Conservation (phyloP, 257 asterid species). For the Nicotiana undulata region DNA sequence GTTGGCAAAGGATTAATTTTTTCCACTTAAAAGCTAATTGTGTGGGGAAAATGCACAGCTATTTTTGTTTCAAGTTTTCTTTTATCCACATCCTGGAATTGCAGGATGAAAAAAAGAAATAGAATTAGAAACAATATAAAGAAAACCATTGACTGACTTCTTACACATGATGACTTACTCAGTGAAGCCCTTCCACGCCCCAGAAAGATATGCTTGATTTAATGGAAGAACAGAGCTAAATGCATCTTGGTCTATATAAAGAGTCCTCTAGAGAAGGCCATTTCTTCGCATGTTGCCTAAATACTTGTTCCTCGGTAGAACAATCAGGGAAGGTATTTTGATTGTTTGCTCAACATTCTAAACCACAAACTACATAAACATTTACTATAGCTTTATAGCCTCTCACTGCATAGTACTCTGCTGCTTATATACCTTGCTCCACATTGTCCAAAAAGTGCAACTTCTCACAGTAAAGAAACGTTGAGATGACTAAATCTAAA, state of each 20-base stretch:
- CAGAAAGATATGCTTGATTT: not conserved
- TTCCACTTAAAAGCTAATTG: not conserved
- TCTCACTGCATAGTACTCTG: not conserved
- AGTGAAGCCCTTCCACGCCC: not conserved
- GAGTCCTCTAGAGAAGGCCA: not conserved
- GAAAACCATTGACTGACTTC: not conserved
- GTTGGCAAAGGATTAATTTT: not conserved
- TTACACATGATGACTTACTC: not conserved
- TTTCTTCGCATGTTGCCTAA: not conserved
- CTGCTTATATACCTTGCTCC: not conserved
- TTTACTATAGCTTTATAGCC: not conserved
- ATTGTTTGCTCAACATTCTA: not conserved
- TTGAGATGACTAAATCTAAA: not conserved
- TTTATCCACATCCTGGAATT: not conserved
- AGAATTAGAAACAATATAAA: not conserved
- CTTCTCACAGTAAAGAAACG: constrained; percentile 1
- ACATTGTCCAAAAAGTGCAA: not conserved
- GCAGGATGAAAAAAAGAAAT: not conserved
- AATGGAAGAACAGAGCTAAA: not conserved
- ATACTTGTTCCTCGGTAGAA: not conserved
- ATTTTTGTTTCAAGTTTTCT: not conserved
- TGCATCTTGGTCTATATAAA: not conserved
- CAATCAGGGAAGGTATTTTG: not conserved
- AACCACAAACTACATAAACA: not conserved
- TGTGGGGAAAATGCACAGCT: not conserved